Evolutionary conservation across 345 rosid genomes (phyloP).

Genomic region (Gossypium anomalum): DNA sequence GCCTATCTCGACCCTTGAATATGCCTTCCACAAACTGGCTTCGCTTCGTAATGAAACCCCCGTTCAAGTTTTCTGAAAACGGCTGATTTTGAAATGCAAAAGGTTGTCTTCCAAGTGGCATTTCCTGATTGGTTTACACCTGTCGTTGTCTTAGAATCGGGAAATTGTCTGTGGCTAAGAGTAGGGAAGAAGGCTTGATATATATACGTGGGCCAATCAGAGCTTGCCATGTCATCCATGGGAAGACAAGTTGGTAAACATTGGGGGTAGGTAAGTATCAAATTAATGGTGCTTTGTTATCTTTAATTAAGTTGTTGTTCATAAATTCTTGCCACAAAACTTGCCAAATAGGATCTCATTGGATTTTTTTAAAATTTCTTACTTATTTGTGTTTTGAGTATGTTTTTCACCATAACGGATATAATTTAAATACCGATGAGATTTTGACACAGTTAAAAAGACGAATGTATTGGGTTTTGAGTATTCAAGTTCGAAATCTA

Average conservation of each 20-base stretch:
- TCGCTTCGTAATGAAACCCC: background rate
- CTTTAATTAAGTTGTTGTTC: too few species aligned
- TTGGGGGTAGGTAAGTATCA: background rate
- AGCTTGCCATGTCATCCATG: background rate
- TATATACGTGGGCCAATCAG: background rate
- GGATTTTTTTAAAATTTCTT: too few species aligned
- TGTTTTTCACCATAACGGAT: too few species aligned
- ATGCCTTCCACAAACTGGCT: background rate
- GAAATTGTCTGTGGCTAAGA: background rate
- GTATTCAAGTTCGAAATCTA: rapidly evolving
- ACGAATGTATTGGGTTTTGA: too few species aligned
- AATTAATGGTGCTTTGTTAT: too few species aligned
- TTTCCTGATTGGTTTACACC: background rate
- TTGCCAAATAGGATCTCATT: too few species aligned
- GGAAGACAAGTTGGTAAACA: background rate
- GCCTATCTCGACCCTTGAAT: background rate
- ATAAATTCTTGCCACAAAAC: too few species aligned
- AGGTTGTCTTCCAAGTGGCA: background rate
- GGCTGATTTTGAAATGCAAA: background rate
- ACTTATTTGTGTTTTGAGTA: too few species aligned
- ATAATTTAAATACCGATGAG: too few species aligned
- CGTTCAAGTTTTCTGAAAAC: background rate
- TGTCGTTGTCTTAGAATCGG: background rate
- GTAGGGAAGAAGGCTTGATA: background rate
- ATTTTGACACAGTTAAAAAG: too few species aligned